phyloP scores from a whole-genome alignment of 192 early-diverging fungal species.

The Chytriomyces confervae region DNA sequence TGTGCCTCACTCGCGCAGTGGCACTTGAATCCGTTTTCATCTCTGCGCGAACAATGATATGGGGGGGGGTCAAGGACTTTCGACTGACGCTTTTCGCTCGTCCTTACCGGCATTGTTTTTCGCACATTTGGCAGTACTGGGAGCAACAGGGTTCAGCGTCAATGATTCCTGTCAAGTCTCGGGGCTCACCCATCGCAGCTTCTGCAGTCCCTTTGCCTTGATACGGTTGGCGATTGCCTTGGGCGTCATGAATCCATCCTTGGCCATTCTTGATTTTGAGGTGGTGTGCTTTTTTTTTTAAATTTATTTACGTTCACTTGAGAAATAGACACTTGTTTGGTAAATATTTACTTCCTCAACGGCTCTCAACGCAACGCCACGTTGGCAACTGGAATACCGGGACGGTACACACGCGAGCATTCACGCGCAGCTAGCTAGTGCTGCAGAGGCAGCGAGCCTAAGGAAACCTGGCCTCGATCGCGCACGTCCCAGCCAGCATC shows the following conservation, averaged over 20 bases:
- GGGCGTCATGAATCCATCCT: slow-evolving; percentile 66
- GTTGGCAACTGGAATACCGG: slow-evolving; percentile 15
- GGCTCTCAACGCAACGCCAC: slow-evolving; percentile 26
- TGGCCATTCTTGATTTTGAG: background rate
- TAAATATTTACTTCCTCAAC: slow-evolving; percentile 8
- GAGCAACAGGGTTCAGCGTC: background rate
- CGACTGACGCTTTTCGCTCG: background rate
- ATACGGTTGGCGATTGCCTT: slow-evolving; percentile 92
- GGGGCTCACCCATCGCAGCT: slow-evolving; percentile 67
- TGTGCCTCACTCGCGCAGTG: slow-evolving; percentile 90
- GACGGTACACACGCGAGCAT: background rate
- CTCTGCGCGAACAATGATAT: slow-evolving; percentile 67
- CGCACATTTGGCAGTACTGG: slow-evolving; percentile 90
- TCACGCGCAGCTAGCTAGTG: no score
- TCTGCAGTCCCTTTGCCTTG: slow-evolving; percentile 89
- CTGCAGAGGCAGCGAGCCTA: no score
- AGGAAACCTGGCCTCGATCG: no score
- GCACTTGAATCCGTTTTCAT: slow-evolving; percentile 96
- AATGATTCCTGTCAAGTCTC: background rate
- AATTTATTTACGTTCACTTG: background rate
- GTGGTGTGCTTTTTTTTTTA: background rate
- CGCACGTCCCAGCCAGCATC: no score
- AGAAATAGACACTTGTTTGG: background rate
- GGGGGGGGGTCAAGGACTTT: no score
- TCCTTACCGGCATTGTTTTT: slow-evolving; percentile 49